A percentile compares a stretch with the other conserved stretches of the same genome.
phyloP scores from a whole-genome alignment of 768 basidiomycete species.

The Cytidiella melzeri region DNA sequence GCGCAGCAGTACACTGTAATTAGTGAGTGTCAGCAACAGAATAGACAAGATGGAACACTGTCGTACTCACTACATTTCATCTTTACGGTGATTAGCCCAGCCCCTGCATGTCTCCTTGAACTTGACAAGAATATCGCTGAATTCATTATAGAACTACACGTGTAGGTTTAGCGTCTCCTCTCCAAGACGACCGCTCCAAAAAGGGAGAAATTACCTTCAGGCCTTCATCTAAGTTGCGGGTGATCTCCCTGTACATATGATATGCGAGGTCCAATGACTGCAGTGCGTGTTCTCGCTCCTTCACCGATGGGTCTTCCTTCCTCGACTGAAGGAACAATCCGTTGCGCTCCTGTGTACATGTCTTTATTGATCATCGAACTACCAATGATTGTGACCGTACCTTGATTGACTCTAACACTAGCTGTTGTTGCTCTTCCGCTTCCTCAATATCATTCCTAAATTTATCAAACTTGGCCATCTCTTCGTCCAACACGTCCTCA shows the following conservation, averaged over 20 bases:
- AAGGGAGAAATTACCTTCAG: conserved; percentile 47
- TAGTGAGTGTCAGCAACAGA: too few species aligned
- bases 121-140: conserved; percentile 61
- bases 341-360: conserved; percentile 48
- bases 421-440: conserved; percentile 54
- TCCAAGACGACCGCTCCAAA: too few species aligned
- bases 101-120: conserved; percentile 72
- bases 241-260: conserved; percentile 83
- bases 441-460: conserved; percentile 50
- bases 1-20: too few species aligned
- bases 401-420: conserved; percentile 61
- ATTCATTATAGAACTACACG: conserved; percentile 90
- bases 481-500: conserved; percentile 73
- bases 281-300: conserved; percentile 74
- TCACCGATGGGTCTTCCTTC: conserved; percentile 69
- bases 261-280: conserved; percentile 82
- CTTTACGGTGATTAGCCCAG: conserved; percentile 67
- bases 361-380: not conserved
- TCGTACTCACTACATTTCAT: conserved; percentile 64
- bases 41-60: too few species aligned
- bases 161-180: too few species aligned
- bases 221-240: conserved; percentile 82
- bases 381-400: conserved; percentile 33
- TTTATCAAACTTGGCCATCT: conserved; percentile 76
- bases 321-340: conserved; percentile 70